These are phyloP conservation scores for Pneumocystis murina DNA, from an alignment of 1,139 yeast species.

Conservation along the genomic window DNA sequence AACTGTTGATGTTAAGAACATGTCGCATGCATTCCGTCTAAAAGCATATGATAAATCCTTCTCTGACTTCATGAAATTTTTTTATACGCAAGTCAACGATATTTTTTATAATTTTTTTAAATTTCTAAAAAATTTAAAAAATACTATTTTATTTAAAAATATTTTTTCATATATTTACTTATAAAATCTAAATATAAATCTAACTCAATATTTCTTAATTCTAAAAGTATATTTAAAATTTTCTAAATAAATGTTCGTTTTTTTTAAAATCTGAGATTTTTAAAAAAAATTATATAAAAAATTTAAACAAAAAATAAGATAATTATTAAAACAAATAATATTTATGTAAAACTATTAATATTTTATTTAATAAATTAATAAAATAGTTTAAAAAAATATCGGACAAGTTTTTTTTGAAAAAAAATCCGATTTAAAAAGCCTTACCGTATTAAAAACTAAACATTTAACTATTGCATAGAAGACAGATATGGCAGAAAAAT, in stretches of 20 bases:
- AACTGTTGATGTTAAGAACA: background rate
- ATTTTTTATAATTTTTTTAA: background rate
- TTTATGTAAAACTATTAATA: too few species aligned
- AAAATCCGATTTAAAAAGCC: background rate
- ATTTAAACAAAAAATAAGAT: too few species aligned
- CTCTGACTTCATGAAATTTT: background rate
- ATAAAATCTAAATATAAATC: too few species aligned
- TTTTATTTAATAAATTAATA: too few species aligned
- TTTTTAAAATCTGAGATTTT: too few species aligned
- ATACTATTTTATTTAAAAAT: background rate
- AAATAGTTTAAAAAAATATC: too few species aligned
- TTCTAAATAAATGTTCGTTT: too few species aligned
- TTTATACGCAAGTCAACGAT: background rate
- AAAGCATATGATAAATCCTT: background rate
- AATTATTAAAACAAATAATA: too few species aligned
- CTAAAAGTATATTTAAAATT: too few species aligned
- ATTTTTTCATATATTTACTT: background rate
- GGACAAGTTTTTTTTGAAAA: too few species aligned
- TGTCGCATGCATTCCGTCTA: background rate
- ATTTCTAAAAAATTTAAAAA: background rate
- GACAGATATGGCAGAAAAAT: background rate
- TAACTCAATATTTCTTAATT: background rate
- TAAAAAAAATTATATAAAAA: too few species aligned
- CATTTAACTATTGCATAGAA: background rate
- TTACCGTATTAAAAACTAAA: background rate